A percentile compares a stretch with the other conserved stretches of the same genome.
phyloP scores from a whole-genome alignment of 2,329 filamentous ascomycete species.

The Amylocarpus encephaloides region DNA sequence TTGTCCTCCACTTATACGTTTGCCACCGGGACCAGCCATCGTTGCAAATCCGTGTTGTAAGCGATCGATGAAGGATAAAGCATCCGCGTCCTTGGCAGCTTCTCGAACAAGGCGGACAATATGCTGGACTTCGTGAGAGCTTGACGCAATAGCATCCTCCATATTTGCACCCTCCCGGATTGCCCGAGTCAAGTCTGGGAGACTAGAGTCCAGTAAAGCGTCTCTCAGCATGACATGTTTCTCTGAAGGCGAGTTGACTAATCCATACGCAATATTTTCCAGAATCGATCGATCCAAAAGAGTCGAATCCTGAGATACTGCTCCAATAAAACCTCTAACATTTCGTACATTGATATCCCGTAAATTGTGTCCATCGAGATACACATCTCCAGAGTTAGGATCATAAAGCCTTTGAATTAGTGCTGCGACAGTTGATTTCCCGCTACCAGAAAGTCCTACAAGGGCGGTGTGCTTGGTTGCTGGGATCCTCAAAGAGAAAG shows the following conservation, averaged over 20 bases:
- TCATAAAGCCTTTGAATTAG: slow-evolving; percentile 53
- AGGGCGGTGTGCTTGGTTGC: slow-evolving; percentile 43
- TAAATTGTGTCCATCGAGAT: slow-evolving; percentile 15
- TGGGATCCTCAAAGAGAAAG: slow-evolving; percentile 27
- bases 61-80: slow-evolving; percentile 44
- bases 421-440: slow-evolving; percentile 50
- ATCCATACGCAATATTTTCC: slow-evolving; percentile 22
- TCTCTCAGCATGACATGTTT: slow-evolving; percentile 43
- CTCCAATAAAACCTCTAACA: slow-evolving; percentile 38
- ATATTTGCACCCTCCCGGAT: slow-evolving; percentile 43
- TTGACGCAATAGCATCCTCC: not conserved
- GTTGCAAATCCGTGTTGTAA: slow-evolving; percentile 26
- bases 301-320: slow-evolving; percentile 50
- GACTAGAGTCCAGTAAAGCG: slow-evolving; percentile 33
- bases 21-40: slow-evolving; percentile 1
- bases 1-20: slow-evolving; percentile 5
- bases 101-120: slow-evolving; percentile 14
- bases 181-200: slow-evolving; percentile 46
- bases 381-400: slow-evolving; percentile 33
- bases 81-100: slow-evolving; percentile 52
- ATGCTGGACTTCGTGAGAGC: slow-evolving; percentile 28
- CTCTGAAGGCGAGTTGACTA: slow-evolving; percentile 42
- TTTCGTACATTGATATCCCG: slow-evolving; percentile 20
- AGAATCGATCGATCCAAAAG: slow-evolving; percentile 45
- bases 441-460: slow-evolving; percentile 52